Conservation (phyloP, 208 protist species). For the Trypanosoma theileri region DNA sequence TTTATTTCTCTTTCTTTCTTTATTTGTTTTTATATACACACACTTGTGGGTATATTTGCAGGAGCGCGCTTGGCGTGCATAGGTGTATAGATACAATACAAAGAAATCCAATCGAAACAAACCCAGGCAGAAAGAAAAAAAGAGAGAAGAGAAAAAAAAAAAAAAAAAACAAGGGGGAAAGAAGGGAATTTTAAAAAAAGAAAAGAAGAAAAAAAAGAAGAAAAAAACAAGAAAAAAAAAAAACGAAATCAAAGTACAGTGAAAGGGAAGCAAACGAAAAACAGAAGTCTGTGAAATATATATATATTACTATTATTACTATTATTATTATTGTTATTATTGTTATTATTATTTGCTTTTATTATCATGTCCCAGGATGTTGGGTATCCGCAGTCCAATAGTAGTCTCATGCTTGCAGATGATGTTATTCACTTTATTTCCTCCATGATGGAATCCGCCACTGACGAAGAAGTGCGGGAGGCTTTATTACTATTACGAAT, state of each 20-base stretch:
- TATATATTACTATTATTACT: too few species aligned
- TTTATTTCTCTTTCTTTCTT: neutral
- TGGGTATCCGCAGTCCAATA: neutral
- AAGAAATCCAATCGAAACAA: too few species aligned
- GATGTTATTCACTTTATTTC: conserved; percentile 63
- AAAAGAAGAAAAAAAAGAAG: conserved; percentile 1
- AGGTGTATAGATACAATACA: too few species aligned
- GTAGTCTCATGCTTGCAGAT: conserved; percentile 33
- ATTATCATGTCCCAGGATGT: neutral
- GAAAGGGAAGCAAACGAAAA: neutral
- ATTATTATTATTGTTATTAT: neutral
- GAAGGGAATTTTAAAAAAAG: neutral
- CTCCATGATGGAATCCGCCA: conserved; percentile 50
- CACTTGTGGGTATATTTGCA: too few species aligned
- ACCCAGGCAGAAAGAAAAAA: too few species aligned
- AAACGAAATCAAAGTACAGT: conserved; percentile 9
- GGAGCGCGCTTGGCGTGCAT: too few species aligned
- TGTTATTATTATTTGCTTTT: neutral
- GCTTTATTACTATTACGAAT: conserved; percentile 28
- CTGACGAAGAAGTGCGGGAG: conserved; percentile 47
- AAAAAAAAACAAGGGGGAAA: conserved; percentile 3
- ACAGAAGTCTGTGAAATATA: too few species aligned
- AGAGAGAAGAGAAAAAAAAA: conserved; percentile 2
- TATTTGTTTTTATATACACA: neutral
- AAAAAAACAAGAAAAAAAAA: conserved; percentile 13